Conservation (phyloP, 371 early-diverging fungal genomes). For the Actinomortierella wolfii region DNA sequence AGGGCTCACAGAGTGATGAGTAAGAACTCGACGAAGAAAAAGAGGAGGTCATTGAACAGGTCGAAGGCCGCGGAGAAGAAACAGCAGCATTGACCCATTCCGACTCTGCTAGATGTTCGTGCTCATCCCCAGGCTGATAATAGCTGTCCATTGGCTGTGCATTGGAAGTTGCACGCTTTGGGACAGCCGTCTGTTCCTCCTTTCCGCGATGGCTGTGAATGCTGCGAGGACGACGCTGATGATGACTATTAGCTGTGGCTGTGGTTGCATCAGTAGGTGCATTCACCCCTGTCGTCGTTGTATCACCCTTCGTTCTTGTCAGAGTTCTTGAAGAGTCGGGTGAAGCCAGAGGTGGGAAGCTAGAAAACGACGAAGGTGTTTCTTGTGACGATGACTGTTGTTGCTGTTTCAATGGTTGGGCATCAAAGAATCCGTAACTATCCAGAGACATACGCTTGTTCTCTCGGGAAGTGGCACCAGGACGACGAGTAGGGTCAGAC, state of each 20-base stretch:
- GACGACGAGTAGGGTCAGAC: constrained; percentile 74
- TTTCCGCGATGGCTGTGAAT: too few species aligned
- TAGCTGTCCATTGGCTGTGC: too few species aligned
- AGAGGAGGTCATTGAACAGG: constrained; percentile 56
- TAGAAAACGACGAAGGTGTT: constrained; percentile 60
- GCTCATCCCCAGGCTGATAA: constrained; percentile 48
- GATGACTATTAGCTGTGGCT: constrained; percentile 37
- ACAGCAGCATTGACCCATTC: constrained; percentile 59
- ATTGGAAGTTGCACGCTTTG: too few species aligned
- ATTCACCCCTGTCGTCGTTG: constrained; percentile 26
- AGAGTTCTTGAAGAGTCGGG: constrained; percentile 76
- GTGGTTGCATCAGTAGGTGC: constrained; percentile 32
- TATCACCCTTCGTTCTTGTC: constrained; percentile 48
- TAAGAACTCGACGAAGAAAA: constrained; percentile 72
- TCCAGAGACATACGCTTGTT: constrained; percentile 87
- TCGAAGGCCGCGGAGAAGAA: constrained; percentile 59
- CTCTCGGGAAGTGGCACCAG: too few species aligned
- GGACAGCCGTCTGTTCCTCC: too few species aligned
- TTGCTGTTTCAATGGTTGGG: constrained; percentile 14
- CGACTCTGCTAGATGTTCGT: constrained; percentile 46
- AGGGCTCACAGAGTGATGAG: constrained; percentile 78
- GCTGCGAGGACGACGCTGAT: too few species aligned
- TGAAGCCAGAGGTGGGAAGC: constrained; percentile 73
- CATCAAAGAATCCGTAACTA: constrained; percentile 79
- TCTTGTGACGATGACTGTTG: constrained; percentile 49